phyloP scores from a whole-genome alignment of 2,329 filamentous ascomycete genomes.

The Triangularia setosa region DNA sequence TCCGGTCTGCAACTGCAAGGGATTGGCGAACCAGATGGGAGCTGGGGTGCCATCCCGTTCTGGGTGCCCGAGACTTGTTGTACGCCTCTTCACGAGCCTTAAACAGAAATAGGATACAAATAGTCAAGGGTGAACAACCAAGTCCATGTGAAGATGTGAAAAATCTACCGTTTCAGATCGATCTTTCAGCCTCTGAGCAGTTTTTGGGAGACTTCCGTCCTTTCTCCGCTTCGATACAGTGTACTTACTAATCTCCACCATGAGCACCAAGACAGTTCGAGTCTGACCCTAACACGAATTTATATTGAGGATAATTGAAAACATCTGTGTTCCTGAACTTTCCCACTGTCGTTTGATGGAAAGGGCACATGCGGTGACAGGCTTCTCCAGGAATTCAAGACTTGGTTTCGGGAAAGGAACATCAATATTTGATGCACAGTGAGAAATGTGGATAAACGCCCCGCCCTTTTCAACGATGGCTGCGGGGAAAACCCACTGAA shows the following conservation, averaged over 20 bases:
- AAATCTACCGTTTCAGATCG: not conserved
- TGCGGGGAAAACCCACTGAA: conserved; percentile 8
- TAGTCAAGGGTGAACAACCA: not conserved
- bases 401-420: not conserved
- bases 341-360: not conserved
- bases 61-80: not conserved
- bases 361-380: not conserved
- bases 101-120: not conserved
- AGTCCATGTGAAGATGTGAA: not conserved
- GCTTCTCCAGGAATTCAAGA: not conserved
- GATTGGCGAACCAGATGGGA: not conserved
- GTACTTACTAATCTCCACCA: not conserved
- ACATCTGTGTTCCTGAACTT: no score
- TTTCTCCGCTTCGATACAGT: not conserved
- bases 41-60: not conserved
- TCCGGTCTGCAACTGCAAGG: not conserved
- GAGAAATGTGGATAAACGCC: not conserved
- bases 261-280: not conserved
- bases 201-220: not conserved
- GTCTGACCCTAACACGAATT: not conserved
- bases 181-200: not conserved
- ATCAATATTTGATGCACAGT: not conserved
- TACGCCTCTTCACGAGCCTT: not conserved
- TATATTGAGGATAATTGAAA: not conserved
- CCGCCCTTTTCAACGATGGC: not conserved